phyloP scores from a whole-genome alignment of 164 flowering plant genomes.

The Umbellularia californica region DNA sequence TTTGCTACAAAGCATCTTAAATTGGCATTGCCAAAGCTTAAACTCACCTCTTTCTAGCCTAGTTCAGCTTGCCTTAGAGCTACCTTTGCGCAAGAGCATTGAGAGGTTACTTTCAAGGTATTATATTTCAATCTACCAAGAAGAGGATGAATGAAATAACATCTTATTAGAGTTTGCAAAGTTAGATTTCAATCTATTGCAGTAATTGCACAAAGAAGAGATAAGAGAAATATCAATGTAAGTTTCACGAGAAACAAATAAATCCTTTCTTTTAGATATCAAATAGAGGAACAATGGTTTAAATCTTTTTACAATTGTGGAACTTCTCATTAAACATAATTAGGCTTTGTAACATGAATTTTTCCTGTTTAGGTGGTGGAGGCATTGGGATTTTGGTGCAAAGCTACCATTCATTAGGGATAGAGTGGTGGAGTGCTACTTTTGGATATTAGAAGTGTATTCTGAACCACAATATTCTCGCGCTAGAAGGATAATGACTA shows the following conservation, averaged over 20 bases:
- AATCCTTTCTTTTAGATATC: neutral
- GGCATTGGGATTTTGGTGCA: neutral
- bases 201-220: constrained; percentile 21
- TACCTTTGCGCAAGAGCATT: constrained; percentile 12
- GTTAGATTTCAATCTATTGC: constrained; percentile 16
- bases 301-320: neutral
- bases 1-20: constrained; percentile 14
- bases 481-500: too few species aligned
- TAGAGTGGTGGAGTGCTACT: constrained; percentile 7
- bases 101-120: constrained; percentile 14
- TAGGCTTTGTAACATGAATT: neutral
- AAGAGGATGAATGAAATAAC: constrained; percentile 5
- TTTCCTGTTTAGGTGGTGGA: constrained; percentile 12
- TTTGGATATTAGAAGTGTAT: constrained; percentile 1
- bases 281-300: neutral
- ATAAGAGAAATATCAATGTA: constrained; percentile 13
- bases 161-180: constrained; percentile 9
- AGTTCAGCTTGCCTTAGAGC: constrained; percentile 15
- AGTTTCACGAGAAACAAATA: neutral
- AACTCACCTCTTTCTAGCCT: constrained; percentile 9
- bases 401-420: constrained; percentile 12
- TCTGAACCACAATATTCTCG: too few species aligned
- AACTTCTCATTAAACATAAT: neutral
- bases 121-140: constrained; percentile 16
- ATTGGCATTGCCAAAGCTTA: neutral